Percentiles rank a stretch among this genome's conserved stretches.
Conservation (phyloP, 2,329 filamentous ascomycete species). For the Epichloe typhina region DNA sequence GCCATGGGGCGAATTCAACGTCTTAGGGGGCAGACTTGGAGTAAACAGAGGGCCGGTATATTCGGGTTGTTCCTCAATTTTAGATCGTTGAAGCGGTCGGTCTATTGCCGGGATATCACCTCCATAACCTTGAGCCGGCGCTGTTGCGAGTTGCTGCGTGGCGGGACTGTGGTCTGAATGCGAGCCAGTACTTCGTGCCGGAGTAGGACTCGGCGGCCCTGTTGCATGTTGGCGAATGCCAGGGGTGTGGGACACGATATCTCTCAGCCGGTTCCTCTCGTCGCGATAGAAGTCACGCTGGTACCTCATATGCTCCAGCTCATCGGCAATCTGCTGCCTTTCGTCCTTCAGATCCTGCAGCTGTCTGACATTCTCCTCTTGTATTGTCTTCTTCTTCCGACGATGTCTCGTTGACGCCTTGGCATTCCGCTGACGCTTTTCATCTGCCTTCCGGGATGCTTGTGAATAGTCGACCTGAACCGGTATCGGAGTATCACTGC, state of each 20-base stretch:
- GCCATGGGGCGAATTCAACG: constrained; percentile 29
- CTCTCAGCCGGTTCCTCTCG: constrained; percentile 59
- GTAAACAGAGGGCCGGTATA: constrained; percentile 27
- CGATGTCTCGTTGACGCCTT: constrained; percentile 75
- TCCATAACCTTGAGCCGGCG: constrained; percentile 21
- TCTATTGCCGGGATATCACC: constrained; percentile 32
- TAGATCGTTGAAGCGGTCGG: constrained; percentile 31
- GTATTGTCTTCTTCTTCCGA: constrained; percentile 69
- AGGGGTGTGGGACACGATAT: constrained; percentile 48
- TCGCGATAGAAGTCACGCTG: constrained; percentile 61
- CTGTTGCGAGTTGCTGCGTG: constrained; percentile 14
- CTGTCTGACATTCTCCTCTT: constrained; percentile 55
- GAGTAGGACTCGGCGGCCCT: constrained; percentile 36
- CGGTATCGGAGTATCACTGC: constrained; percentile 28
- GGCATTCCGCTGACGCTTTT: constrained; percentile 75
- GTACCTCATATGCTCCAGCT: constrained; percentile 38
- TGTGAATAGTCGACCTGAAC: constrained; percentile 70
- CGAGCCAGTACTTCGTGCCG: constrained; percentile 22
- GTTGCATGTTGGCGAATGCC: constrained; percentile 39
- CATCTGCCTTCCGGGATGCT: constrained; percentile 69
- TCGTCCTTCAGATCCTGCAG: constrained; percentile 58
- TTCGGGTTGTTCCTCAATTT: constrained; percentile 34
- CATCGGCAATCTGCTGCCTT: constrained; percentile 48
- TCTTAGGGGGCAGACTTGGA: constrained; percentile 20
- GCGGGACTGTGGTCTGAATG: constrained; percentile 26